phyloP scores from a whole-genome alignment of 208 protist genomes.

The Acanthamoeba triangularis region DNA sequence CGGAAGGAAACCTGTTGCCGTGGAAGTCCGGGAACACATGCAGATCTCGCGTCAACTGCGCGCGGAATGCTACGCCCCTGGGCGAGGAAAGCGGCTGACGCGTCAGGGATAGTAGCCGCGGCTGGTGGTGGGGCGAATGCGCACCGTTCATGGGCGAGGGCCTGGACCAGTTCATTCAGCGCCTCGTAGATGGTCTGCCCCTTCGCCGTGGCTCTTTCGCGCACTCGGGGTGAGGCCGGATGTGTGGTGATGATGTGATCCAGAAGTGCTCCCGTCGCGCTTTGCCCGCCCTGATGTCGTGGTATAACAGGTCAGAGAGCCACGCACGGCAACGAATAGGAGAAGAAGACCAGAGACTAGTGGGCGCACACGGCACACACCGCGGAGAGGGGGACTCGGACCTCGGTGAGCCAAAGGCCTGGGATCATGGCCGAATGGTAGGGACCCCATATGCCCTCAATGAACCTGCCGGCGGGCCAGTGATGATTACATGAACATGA shows the following conservation, averaged over 20 bases:
- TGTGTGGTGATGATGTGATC: constrained; percentile 24
- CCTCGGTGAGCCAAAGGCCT: constrained; percentile 39
- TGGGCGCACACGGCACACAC: not conserved
- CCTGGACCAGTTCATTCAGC: not conserved
- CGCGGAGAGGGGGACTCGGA: not conserved
- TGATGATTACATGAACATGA: not conserved
- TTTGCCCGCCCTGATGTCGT: constrained; percentile 29
- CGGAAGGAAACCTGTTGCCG: not conserved
- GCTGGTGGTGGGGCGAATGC: too few species aligned
- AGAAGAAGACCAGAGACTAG: not conserved
- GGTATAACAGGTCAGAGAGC: not conserved
- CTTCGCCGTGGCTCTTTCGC: not conserved
- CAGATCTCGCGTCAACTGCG: constrained; percentile 23
- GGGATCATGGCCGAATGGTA: constrained; percentile 56
- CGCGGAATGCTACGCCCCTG: constrained; percentile 1
- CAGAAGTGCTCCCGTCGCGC: constrained; percentile 10
- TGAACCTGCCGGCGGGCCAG: not conserved
- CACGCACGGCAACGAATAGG: not conserved
- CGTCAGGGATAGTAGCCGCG: not conserved
- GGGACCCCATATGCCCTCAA: constrained; percentile 49
- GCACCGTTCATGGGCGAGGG: not conserved
- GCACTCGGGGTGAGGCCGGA: not conserved
- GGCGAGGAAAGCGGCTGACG: not conserved
- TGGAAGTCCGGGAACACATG: constrained; percentile 66
- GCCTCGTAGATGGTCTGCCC: constrained; percentile 1